Conservation (phyloP, 768 basidiomycete species). For the Ramaria sp. region DNA sequence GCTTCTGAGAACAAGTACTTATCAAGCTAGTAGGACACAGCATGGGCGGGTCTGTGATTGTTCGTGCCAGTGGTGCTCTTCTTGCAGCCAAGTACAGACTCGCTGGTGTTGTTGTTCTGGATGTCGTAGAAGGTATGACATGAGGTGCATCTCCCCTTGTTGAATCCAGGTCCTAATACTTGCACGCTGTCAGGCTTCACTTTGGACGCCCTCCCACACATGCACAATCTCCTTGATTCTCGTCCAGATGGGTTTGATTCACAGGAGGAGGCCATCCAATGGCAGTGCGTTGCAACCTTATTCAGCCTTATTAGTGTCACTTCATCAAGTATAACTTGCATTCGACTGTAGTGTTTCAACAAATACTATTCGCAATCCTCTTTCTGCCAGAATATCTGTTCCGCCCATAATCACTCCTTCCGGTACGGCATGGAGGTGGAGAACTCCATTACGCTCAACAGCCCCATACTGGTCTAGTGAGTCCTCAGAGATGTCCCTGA, state of each 20-base stretch:
- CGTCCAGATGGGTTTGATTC: constrained; percentile 81
- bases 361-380: constrained; percentile 68
- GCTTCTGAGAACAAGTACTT: constrained; percentile 4
- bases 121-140: constrained; percentile 78
- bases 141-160: background rate
- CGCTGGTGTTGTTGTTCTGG: constrained; percentile 69
- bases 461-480: constrained; percentile 85
- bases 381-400: constrained; percentile 82
- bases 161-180: background rate
- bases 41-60: constrained; percentile 90
- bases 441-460: constrained; percentile 73
- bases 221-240: constrained; percentile 78
- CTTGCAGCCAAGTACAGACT: constrained; percentile 60
- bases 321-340: background rate
- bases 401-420: constrained; percentile 61
- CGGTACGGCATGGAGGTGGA: constrained; percentile 39
- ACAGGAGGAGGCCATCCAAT: constrained; percentile 79
- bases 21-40: constrained; percentile 82
- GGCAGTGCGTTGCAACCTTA: constrained; percentile 65
- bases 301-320: background rate
- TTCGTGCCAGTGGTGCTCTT: constrained; percentile 56
- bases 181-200: constrained; percentile 59
- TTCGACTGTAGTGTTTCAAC: constrained; percentile 50
- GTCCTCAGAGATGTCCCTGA: constrained; percentile 15
- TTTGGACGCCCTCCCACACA: constrained; percentile 84